These are phyloP conservation scores for Quillaja saponaria DNA, from an alignment of 306 rosid species.

Conservation along the genomic window DNA sequence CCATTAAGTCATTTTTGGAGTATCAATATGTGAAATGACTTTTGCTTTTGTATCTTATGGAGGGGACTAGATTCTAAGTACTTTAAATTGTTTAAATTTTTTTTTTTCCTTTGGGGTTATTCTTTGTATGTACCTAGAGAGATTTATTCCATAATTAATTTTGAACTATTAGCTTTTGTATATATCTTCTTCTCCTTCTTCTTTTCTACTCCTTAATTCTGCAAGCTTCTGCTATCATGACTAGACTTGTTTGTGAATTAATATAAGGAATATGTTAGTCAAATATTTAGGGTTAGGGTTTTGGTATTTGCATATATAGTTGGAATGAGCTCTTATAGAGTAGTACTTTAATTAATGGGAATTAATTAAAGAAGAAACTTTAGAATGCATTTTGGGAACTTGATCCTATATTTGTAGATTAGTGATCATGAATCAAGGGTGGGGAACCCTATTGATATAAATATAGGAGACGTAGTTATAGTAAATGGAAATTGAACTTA, in stretches of 20 bases:
- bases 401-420: constrained; percentile 28
- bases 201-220: neutral
- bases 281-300: constrained; percentile 48
- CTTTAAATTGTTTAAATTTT: constrained; percentile 9
- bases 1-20: neutral
- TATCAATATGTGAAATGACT: constrained; percentile 22
- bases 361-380: constrained; percentile 29
- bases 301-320: constrained; percentile 9
- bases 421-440: constrained; percentile 5
- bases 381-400: constrained; percentile 38
- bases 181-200: constrained; percentile 1
- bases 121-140: constrained; percentile 43
- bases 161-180: constrained; percentile 16
- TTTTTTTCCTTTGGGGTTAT: constrained; percentile 11
- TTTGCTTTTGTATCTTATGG: constrained; percentile 10
- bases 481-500: too few relatives aligned
- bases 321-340: constrained; percentile 10
- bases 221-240: neutral
- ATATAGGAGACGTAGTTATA: too few relatives aligned
- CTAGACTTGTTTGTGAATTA: neutral
- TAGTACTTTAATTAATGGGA: constrained; percentile 34
- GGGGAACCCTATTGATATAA: constrained; percentile 22
- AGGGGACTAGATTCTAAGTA: constrained; percentile 30
- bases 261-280: neutral
- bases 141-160: constrained; percentile 9